Conservation (phyloP, 2,329 filamentous ascomycete genomes). For the Diatrype stigma region DNA sequence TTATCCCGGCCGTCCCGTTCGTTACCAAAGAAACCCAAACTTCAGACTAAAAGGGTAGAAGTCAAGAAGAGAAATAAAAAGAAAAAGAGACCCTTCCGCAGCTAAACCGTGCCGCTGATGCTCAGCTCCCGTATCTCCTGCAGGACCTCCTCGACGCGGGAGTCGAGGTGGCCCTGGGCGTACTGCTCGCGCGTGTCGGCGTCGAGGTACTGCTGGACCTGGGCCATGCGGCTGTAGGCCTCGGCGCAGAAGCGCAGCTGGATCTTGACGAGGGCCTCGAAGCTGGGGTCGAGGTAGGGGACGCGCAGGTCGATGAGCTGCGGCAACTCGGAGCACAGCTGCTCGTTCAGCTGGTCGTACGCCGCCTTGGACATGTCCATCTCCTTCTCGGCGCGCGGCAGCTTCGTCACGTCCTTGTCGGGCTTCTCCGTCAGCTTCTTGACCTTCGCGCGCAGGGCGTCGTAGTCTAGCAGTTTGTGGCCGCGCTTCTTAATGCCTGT, state of each 20-base stretch:
- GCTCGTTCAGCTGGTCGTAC: conserved; percentile 96
- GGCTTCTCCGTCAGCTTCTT: conserved; percentile 97
- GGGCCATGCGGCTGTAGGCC: conserved; percentile 95
- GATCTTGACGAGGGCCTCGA: conserved; percentile 98
- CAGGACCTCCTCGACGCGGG: conserved; percentile 87
- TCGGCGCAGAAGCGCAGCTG: conserved; percentile 97
- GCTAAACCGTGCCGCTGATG: conserved; percentile 68
- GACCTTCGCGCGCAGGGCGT: conserved; percentile 90
- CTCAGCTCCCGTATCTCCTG: conserved; percentile 96
- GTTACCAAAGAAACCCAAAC: too few relatives aligned
- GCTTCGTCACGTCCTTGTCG: conserved; percentile 95
- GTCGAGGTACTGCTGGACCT: conserved; percentile 97
- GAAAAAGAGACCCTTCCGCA: too few relatives aligned
- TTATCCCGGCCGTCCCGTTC: too few relatives aligned
- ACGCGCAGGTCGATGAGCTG: conserved; percentile 96
- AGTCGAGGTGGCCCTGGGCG: conserved; percentile 86
- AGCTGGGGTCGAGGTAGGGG: conserved; percentile 93
- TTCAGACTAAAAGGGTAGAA: too few relatives aligned
- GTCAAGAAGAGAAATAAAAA: too few relatives aligned
- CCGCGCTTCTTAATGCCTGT: conserved; percentile 95
- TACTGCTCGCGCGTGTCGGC: conserved; percentile 95
- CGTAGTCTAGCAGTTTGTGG: conserved; percentile 98
- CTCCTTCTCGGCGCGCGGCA: conserved; percentile 94
- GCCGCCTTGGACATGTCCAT: conserved; percentile 88
- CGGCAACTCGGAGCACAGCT: conserved; percentile 86